phyloP scores from a whole-genome alignment of 2,329 filamentous ascomycete species.

The Seiridium unicorne region DNA sequence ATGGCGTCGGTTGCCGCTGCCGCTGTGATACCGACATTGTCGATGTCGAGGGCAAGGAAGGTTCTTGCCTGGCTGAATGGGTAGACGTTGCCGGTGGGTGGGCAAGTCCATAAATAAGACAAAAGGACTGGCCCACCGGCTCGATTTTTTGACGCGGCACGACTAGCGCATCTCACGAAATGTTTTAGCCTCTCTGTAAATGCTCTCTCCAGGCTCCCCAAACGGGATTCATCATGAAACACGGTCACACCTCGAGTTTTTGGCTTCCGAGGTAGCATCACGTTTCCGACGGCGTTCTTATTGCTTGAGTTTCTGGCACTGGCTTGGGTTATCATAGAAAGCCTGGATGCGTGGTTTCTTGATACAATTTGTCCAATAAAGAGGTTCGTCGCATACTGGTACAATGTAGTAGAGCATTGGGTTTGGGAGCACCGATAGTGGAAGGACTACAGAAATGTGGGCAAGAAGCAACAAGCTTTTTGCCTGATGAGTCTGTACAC shows the following conservation, averaged over 20 bases:
- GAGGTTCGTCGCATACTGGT: not conserved
- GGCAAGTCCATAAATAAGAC: constrained; percentile 41
- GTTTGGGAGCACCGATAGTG: not conserved
- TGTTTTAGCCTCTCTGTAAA: not conserved
- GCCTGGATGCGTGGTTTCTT: not conserved
- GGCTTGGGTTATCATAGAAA: constrained; percentile 2
- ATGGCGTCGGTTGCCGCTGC: constrained; percentile 94
- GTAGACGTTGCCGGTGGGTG: constrained; percentile 95
- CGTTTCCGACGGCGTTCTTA: not conserved
- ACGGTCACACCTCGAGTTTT: not conserved
- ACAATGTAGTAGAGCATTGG: constrained; percentile 1
- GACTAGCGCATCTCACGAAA: not conserved
- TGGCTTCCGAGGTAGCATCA: not conserved
- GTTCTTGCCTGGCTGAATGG: constrained; percentile 93
- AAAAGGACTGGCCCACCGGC: not conserved
- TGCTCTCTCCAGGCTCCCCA: not conserved
- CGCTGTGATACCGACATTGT: constrained; percentile 96
- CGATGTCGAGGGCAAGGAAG: constrained; percentile 96
- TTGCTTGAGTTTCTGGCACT: not conserved
- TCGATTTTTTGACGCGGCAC: not conserved
- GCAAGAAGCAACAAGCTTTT: not conserved
- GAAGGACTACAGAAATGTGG: not conserved
- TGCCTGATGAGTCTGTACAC: not conserved
- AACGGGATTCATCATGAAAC: not conserved
- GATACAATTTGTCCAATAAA: not conserved